Conservation (phyloP, 495 filamentous ascomycete species). For the Podospora comata region DNA sequence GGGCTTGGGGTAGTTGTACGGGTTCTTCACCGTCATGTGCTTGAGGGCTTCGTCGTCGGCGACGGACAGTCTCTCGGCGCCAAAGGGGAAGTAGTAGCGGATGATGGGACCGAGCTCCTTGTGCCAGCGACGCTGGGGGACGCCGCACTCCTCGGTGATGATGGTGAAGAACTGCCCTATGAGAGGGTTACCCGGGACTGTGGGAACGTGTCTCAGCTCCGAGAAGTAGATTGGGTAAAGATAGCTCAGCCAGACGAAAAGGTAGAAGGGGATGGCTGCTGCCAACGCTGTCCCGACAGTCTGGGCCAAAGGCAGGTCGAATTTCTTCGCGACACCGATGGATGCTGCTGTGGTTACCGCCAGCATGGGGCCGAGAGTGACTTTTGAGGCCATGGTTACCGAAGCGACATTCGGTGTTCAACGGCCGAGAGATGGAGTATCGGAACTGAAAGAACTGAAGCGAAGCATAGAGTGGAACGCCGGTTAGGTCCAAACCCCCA, state of each 20-base stretch:
- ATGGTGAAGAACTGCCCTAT: slow-evolving; percentile 31
- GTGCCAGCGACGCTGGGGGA: slow-evolving; percentile 32
- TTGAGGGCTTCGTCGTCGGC: slow-evolving; percentile 36
- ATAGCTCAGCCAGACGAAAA: slow-evolving; percentile 18
- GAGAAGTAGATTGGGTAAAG: slow-evolving; percentile 26
- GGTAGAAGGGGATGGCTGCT: slow-evolving; percentile 9
- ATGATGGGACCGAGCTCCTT: slow-evolving; percentile 25
- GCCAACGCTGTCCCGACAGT: slow-evolving; percentile 12
- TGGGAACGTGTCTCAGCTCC: slow-evolving; percentile 24
- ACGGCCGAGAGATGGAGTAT: neutral
- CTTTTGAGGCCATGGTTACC: slow-evolving; percentile 15
- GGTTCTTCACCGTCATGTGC: slow-evolving; percentile 51
- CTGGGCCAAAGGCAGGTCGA: slow-evolving; percentile 9
- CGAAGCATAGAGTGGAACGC: neutral
- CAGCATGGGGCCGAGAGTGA: slow-evolving; percentile 13
- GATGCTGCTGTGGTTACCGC: slow-evolving; percentile 11
- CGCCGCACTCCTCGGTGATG: slow-evolving; percentile 28
- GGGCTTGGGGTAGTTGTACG: slow-evolving; percentile 54
- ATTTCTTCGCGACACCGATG: slow-evolving; percentile 16
- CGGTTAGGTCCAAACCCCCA: neutral
- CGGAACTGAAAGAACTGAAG: neutral
- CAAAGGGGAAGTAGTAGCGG: slow-evolving; percentile 31
- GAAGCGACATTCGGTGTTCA: neutral
- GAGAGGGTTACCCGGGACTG: slow-evolving; percentile 25
- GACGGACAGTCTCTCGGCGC: slow-evolving; percentile 28